Conservation (phyloP, 805 yeast genomes). For the Teunomyces panamensis region DNA sequence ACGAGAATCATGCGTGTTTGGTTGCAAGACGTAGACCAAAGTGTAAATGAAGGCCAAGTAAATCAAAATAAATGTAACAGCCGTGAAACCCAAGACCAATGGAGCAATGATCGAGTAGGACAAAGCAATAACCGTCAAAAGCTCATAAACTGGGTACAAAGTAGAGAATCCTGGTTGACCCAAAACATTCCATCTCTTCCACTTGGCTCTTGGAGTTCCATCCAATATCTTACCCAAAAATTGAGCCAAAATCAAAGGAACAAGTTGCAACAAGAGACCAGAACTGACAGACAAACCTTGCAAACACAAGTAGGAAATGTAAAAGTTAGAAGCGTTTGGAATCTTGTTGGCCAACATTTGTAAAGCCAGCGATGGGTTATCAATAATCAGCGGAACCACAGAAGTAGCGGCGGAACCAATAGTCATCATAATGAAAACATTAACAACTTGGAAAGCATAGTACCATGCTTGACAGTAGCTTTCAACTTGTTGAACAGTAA, state of each 20-base stretch:
- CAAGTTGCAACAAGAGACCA: slow-evolving; percentile 21
- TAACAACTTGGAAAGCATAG: slow-evolving; percentile 30
- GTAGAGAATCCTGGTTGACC: slow-evolving; percentile 78
- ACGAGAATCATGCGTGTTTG: slow-evolving; percentile 55
- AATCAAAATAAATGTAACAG: slow-evolving; percentile 52
- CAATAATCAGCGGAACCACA: slow-evolving; percentile 13
- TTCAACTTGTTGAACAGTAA: slow-evolving; percentile 24
- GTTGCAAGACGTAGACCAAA: slow-evolving; percentile 60
- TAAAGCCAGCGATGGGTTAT: slow-evolving; percentile 14
- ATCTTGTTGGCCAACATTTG: slow-evolving; percentile 19
- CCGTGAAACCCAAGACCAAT: slow-evolving; percentile 63
- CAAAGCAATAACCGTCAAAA: slow-evolving; percentile 68
- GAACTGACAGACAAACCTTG: slow-evolving; percentile 24
- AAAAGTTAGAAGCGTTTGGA: slow-evolving; percentile 27
- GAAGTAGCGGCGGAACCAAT: slow-evolving; percentile 33
- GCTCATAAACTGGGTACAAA: slow-evolving; percentile 72
- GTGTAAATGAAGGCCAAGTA: slow-evolving; percentile 64
- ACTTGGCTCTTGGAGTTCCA: slow-evolving; percentile 87
- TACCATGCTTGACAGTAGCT: slow-evolving; percentile 27
- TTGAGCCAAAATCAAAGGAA: slow-evolving; percentile 67
- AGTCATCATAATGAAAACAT: slow-evolving; percentile 23
- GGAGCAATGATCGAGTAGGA: slow-evolving; percentile 81
- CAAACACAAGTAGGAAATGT: slow-evolving; percentile 23
- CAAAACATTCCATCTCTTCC: slow-evolving; percentile 70
- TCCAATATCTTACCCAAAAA: slow-evolving; percentile 71